Evolutionary conservation across 306 rosid species (phyloP), one percentile per base, ranked within the genome.

Genomic region (Vicia faba): DNA sequence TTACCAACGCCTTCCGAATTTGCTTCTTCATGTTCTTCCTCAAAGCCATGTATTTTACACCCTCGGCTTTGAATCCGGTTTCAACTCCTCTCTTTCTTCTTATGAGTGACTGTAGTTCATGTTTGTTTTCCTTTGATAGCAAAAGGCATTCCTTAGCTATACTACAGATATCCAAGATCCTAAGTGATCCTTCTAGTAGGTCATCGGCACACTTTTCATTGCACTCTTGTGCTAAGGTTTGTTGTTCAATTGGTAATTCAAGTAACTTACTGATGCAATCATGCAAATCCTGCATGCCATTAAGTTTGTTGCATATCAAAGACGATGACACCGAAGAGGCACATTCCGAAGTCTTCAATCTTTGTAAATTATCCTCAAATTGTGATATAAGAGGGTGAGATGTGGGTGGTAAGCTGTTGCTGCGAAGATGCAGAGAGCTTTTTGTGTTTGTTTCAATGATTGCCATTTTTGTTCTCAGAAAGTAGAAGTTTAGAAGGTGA

Each of bases 261-360:
- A 82, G 79, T 51, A 82, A 62, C 44, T 63, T 61, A 28, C 67
- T 71, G 4, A 40, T 41, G 50, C 6, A 66, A 1, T 67, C 79
- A 41, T 82, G 76, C 64, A 82, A 75, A 19, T 79, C 81, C 72
- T 57, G 71, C 72, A 72, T 41, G 61, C 66, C 68, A 36, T 38
- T 60, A 3, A 75, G 64, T 48, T 67, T 79, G 19, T 71, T 58
- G 64, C 54, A n/a, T 33, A 75, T 31, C 4, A 68, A 70, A 31
- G 79, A 61, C 20, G 75, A 60, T 63, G 85, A 41, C 11, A 19
- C 31, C 36, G 69, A 71, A 13, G 83, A 25, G 23, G 65, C 31
- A 14, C 72, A 19, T 60, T 83, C 75, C 13, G 70, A 83, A 69
- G n/a, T 11, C 11, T 50, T 76, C 70, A 83, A 25, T 54, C 58